Percentiles rank a stretch among this genome's conserved stretches.
Conservation (phyloP, 768 basidiomycete species). For the Fomitopsis pulvina region DNA sequence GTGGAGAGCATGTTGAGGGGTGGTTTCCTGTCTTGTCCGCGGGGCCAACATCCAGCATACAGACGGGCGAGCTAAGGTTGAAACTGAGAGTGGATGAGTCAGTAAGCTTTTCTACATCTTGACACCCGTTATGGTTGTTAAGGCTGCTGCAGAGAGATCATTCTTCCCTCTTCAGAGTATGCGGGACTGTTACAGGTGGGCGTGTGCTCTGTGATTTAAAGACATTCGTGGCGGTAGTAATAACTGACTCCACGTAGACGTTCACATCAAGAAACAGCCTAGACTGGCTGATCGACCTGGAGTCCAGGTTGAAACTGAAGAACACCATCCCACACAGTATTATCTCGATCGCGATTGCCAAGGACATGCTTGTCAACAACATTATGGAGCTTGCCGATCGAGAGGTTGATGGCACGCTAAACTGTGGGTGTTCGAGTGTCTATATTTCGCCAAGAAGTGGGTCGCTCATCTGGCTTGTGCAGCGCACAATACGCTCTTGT, state of each 20-base stretch:
- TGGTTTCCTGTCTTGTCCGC: conserved; percentile 71
- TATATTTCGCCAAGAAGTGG: neutral
- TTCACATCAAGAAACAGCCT: conserved; percentile 57
- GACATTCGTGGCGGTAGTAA: neutral
- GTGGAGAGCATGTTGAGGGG: conserved; percentile 71
- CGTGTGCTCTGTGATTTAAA: conserved; percentile 1
- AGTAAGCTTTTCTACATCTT: conserved; percentile 22
- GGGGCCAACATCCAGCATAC: conserved; percentile 44
- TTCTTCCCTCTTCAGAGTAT: conserved; percentile 66
- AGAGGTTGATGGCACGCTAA: conserved; percentile 64
- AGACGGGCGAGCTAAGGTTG: conserved; percentile 71
- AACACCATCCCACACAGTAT: conserved; percentile 52
- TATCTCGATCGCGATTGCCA: conserved; percentile 65
- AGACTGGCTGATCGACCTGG: conserved; percentile 70
- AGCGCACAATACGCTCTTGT: conserved; percentile 75
- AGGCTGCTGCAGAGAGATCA: conserved; percentile 53
- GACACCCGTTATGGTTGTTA: conserved; percentile 7
- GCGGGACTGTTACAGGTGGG: conserved; percentile 50
- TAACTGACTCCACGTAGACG: conserved; percentile 28
- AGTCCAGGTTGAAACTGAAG: conserved; percentile 60
- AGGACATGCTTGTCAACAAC: conserved; percentile 56
- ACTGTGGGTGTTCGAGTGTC: conserved; percentile 39
- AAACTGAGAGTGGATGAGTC: conserved; percentile 75
- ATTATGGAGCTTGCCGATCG: conserved; percentile 62
- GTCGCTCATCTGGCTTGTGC: neutral